phyloP scores from a whole-genome alignment of 1,139 yeast species.

The Taiozyma onychis region DNA sequence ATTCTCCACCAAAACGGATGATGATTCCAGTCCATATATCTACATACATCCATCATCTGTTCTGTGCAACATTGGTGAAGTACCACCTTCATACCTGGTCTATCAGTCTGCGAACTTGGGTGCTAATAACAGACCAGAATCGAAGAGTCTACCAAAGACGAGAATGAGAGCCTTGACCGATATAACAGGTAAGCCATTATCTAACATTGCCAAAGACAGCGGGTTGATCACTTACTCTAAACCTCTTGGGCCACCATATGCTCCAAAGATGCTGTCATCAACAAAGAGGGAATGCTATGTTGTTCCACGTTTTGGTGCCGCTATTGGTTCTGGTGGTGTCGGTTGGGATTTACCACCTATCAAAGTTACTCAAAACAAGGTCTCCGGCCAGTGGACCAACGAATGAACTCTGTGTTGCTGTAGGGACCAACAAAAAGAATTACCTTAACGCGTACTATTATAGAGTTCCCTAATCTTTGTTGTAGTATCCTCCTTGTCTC shows the following conservation, averaged over 20 bases:
- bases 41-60: constrained; percentile 80
- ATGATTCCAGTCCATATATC: constrained; percentile 45
- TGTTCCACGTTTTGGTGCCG: constrained; percentile 85
- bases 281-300: constrained; percentile 82
- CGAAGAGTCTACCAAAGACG: constrained; percentile 37
- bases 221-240: constrained; percentile 79
- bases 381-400: constrained; percentile 55
- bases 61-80: constrained; percentile 46
- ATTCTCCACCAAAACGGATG: constrained; percentile 41
- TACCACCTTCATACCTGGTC: constrained; percentile 73
- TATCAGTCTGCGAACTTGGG: constrained; percentile 57
- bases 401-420: constrained; percentile 18
- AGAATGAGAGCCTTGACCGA: constrained; percentile 78
- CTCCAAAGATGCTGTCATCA: constrained; percentile 60
- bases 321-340: constrained; percentile 73
- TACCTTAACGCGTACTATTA: background rate
- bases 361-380: constrained; percentile 63
- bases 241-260: constrained; percentile 88
- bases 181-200: constrained; percentile 65
- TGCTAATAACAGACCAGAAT: constrained; percentile 33
- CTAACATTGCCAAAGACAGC: constrained; percentile 70
- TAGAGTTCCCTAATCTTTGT: no score
- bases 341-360: constrained; percentile 93
- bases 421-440: background rate
- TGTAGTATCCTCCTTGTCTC: background rate